Evolutionary conservation across 2,329 filamentous ascomycete species (phyloP), one percentile per base, ranked within the genome.

Genomic region (Aspergillus pseudonomiae): DNA sequence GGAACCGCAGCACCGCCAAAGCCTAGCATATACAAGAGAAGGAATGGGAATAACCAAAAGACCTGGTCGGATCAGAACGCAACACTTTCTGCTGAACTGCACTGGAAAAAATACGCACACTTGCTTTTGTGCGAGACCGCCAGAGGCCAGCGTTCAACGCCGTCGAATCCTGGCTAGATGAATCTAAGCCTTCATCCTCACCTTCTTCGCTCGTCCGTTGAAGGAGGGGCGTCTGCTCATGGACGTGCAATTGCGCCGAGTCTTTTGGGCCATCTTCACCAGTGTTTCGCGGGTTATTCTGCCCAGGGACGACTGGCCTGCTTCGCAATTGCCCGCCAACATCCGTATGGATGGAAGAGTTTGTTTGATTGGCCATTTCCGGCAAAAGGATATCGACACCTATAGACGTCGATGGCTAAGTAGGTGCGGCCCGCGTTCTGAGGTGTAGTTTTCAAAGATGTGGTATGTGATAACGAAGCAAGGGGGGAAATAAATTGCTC

Each of bases 1-100:
- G 94, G 94, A 10, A 97, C 92, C 9, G 95, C 83, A 7, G 92
- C 86, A 62, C 92, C 93, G 36, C 94, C 95, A 77, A 95, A 94
- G 0, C 94, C 93, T 60, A 96, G 82, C 0, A 93, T 92, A 74
- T 93, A 94, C 52, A 97, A 78, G 61, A 91, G 84, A 77, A 94
- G 95, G 0, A 93, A 91, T 0, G 86, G 87, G 9, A 98, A 77
- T 5, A 98, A 83, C 92, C 93, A 98, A 77, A 85, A 92, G 59
- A 96, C 87, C 91, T 92, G 61, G 64, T 41, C 36, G 26, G 56
- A 62, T 65, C 32, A 64, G 63, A 61, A 65, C 45, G 30, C 39
- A 26, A 24, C 19, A 32, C 26, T 43, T 19, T 45, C 16, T 50
- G 21, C 16, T 28, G 19, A 14, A 55, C n/a, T 41, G 46, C 14